Evolutionary conservation across 2,329 filamentous ascomycete genomes (phyloP).

Genomic region (Penicillium sp.): DNA sequence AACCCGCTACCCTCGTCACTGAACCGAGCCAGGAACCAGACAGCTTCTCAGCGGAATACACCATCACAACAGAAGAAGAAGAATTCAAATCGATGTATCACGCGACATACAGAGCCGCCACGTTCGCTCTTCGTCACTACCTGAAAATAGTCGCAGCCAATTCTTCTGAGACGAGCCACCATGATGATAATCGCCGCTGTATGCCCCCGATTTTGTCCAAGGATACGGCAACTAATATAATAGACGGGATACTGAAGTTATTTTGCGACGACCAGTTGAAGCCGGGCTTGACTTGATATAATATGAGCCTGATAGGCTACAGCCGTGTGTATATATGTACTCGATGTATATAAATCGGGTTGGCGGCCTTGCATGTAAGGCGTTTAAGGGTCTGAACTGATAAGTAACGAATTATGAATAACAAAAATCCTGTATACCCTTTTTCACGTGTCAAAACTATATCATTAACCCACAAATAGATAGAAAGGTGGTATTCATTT

Average conservation of each 20-base stretch:
- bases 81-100: slow-evolving; percentile 44
- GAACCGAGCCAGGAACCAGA: slow-evolving; percentile 11
- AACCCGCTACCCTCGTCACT: slow-evolving; percentile 16
- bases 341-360: background rate
- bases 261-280: slow-evolving; percentile 36
- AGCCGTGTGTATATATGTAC: background rate
- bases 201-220: slow-evolving; percentile 29
- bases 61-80: slow-evolving; percentile 24
- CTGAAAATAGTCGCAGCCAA: slow-evolving; percentile 23
- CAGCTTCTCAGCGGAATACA: slow-evolving; percentile 3
- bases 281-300: background rate
- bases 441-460: background rate
- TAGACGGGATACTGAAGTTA: slow-evolving; percentile 38
- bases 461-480: too few species aligned
- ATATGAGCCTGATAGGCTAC: background rate
- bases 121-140: slow-evolving; percentile 40
- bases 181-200: background rate
- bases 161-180: background rate
- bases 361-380: background rate
- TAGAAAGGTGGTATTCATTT: background rate
- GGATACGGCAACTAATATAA: slow-evolving; percentile 37
- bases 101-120: slow-evolving; percentile 40
- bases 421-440: background rate
- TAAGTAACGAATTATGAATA: background rate
- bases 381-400: background rate